A percentile compares a stretch with the other conserved stretches of the same genome.
Evolutionary conservation across 192 early-diverging fungal species (phyloP).

Genomic region (Entomortierella parvispora): DNA sequence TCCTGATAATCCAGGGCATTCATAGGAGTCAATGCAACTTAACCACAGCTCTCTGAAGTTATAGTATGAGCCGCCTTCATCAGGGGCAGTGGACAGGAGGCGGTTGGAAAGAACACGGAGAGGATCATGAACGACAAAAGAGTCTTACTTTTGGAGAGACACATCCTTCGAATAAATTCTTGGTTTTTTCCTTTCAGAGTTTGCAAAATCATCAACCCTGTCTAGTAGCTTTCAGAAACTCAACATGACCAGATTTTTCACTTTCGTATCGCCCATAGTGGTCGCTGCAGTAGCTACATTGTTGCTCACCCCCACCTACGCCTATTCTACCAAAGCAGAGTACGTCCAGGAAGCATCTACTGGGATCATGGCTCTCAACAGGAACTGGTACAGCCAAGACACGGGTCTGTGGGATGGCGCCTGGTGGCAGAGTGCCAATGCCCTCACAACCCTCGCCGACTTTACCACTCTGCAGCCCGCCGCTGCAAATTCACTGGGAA

Average conservation of each 20-base stretch:
- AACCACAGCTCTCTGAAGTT: not conserved
- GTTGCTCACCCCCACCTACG: conserved; percentile 2
- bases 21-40: not conserved
- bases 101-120: not conserved
- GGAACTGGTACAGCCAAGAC: conserved; percentile 7
- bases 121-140: not conserved
- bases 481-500: conserved; percentile 2
- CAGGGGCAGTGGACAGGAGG: conserved; percentile 3
- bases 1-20: conserved; percentile 2
- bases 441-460: conserved; percentile 6
- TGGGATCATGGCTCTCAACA: conserved; percentile 4
- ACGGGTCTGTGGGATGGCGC: conserved; percentile 6
- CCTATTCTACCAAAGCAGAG: conserved; percentile 3
- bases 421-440: conserved; percentile 10
- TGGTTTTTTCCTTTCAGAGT: not conserved
- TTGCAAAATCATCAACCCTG: conserved; percentile 2
- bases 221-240: not conserved
- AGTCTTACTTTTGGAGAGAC: not conserved
- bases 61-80: not conserved
- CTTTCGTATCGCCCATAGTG: not conserved
- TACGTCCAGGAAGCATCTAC: not conserved
- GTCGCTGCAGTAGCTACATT: conserved; percentile 4
- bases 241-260: conserved; percentile 2
- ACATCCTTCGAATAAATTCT: conserved; percentile 5
- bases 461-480: conserved; percentile 1